Conservation (phyloP, 2,329 filamentous ascomycete genomes). For the Teratosphaeria viscida region DNA sequence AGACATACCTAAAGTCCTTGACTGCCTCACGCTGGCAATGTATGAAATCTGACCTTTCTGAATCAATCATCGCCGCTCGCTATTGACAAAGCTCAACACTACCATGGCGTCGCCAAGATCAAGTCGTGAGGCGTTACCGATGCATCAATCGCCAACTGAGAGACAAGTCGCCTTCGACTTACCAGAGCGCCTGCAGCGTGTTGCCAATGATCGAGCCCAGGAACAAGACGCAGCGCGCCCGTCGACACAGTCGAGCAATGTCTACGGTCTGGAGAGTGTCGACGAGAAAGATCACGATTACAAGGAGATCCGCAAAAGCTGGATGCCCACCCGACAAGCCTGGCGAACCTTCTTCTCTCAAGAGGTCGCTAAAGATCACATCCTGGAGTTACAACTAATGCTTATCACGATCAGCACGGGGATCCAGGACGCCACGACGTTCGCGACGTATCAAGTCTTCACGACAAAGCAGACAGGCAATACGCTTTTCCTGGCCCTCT, state of each 20-base stretch:
- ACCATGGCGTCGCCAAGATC: background rate
- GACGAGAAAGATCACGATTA: background rate
- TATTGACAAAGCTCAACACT: background rate
- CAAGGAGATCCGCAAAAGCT: background rate
- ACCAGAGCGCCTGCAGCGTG: background rate
- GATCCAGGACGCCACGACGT: slow-evolving; percentile 48
- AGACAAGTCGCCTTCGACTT: background rate
- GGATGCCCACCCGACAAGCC: background rate
- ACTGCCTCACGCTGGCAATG: background rate
- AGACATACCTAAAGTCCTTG: background rate
- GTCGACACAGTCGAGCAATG: background rate
- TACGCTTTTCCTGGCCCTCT: slow-evolving; percentile 49
- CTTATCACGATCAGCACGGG: slow-evolving; percentile 30
- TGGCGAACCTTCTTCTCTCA: slow-evolving; percentile 7
- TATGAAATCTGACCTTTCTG: background rate
- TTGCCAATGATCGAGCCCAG: background rate
- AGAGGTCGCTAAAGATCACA: slow-evolving; percentile 5
- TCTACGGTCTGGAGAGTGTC: background rate
- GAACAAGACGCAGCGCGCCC: background rate
- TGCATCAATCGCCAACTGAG: background rate
- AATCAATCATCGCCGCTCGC: background rate
- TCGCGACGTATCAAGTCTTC: slow-evolving; percentile 52
- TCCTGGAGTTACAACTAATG: slow-evolving; percentile 28
- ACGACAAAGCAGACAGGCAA: slow-evolving; percentile 57
- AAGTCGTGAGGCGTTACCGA: background rate